Base-by-base conservation (phyloP, 106 monocot species). In the Allium cepa region DNA sequence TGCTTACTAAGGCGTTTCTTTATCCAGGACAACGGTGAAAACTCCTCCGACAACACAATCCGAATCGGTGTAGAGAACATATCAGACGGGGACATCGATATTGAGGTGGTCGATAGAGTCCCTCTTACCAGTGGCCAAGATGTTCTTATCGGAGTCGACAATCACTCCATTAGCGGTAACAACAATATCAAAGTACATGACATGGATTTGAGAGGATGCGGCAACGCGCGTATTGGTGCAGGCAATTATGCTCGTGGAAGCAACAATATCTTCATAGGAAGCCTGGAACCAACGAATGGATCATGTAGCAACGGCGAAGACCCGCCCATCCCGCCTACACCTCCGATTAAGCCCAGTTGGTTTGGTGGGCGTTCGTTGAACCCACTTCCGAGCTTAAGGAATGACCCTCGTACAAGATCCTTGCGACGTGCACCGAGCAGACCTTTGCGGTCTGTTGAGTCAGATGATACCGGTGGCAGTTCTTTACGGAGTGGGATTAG, bases 231-330 rank as follows among this genome's bases (percentile, higher is more conserved):
- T 10, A 13, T 62, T 62, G 62, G 62, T 4, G 62, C 22, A 36
- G 62, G 62, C 9, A 62, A 62, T 11, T 46, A 62, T 62, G 62
- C 62, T 62, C 45, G 36, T 62, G 62, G 62, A 46, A 62, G 62
- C 46, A 62, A 62, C 45, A 62, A 4, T 0, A 62, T 62, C 28
- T 13, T 62, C 12, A 11, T 62, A 45, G 62, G 62, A 7, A 14
- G 60, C 22, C 60, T 27, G 11, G 9, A 27, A 1, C 60, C 17
- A 7, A 18, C 17, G 17, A 26, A 27, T 60, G 11, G 60, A 18
- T 27, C 60, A 8, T 0, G 3, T 26, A 8, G 60, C 60, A 26
- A 27, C 11, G 22, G 60, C 11, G 22, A 27, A 26, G 26, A 7
- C 10, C 60, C 11, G 1, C 22, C 22, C 5, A 22, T 18, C 13